Base-by-base conservation (phyloP, 164 flowering plant genomes). In the Santalum album region DNA sequence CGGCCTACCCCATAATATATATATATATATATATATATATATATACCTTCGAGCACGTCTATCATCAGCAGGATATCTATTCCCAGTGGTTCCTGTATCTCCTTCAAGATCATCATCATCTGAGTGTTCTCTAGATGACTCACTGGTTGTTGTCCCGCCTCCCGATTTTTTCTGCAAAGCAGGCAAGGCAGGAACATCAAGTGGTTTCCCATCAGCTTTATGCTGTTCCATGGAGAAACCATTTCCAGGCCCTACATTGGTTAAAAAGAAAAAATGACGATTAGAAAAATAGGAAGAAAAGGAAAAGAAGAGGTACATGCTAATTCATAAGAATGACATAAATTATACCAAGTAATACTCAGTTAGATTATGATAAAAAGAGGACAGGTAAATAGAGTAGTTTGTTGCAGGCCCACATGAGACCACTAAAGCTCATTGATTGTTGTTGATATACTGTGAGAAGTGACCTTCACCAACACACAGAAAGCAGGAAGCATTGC, bases 21-120 rank as follows among this genome's bases (percentile, higher is more conserved):
- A n/a, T n/a, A n/a, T n/a, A n/a, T n/a, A n/a, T n/a, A n/a, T 36
- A 19, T 10, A n/a, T 18, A 20, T 49, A 14, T 36, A 14, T 23
- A 18, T 24, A 45, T 64, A 76, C 80, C 80, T 76, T 44, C 80
- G 66, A 3, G 68, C 72, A 53, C 80, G 80, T 56, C 61, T 76
- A 18, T 15, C 73, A 58, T 68, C 72, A 45, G 60, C 23, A 47
- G 73, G 74, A 48, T 62, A 68, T 52, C 27, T 50, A 49, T 69
- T 63, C 2, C 61, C 74, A 35, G 65, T 58, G 15, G 54, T 72
- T 38, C 49, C 80, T 3, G 64, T 70, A 52, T 76, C 78, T 46
- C 73, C 78, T 49, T 76, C 80, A 47, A 68, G 63, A 7, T 76
- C 80, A 56, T 76, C 80, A 58, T 76, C 80, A 51, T 76, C 80